Base-by-base conservation (phyloP, 192 early-diverging fungal genomes). In the Entophlyctis luteolus region DNA sequence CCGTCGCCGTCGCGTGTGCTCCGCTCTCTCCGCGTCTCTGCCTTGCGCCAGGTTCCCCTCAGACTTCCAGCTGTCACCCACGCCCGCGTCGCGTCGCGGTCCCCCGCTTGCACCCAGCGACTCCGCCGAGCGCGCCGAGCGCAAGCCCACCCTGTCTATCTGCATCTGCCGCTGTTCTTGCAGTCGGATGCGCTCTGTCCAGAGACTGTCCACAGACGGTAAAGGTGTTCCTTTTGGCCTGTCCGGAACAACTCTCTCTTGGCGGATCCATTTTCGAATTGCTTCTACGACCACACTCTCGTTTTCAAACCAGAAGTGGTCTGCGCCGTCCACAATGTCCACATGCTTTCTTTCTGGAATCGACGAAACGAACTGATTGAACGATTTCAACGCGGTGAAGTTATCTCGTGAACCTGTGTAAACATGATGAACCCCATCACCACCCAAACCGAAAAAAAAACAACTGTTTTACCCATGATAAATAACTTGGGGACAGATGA, bases 281-380 rank as follows among this genome's bases (percentile, higher is more conserved):
- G 18, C n/a, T 8, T 42, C 58, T 5, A 70, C 42, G n/a, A 70
- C 32, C 25, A 39, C 45, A 18, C 54, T 27, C 25, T 70, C 68
- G 22, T 31, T 4, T 6, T 49, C 58, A 36, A 29, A 31, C 68
- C 68, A 70, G 36, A 70, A 70, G 55, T 70, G 68, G 54, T 70
- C 68, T 49, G 38, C 29, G 2, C 48, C 48, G 6, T 49, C 34
- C 12, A 62, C 58, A 14, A 62, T 35, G 10, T 62, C 35, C 0
- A 62, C 12, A 8, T 39, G 29, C 23, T 49, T 49, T 23, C 18
- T 25, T 36, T 48, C 37, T 4, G 56, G 47, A 14, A 70, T 32
- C 4, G 28, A 42, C 10, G 8, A 18, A 10, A 27, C 32, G 3
- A 70, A 49, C 36, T 59, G 33, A 2, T 31, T 8, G 27, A 70